These are phyloP conservation scores for Dryas integrifolia DNA, from an alignment of 331 rosid genomes.

Conservation along the genomic window DNA sequence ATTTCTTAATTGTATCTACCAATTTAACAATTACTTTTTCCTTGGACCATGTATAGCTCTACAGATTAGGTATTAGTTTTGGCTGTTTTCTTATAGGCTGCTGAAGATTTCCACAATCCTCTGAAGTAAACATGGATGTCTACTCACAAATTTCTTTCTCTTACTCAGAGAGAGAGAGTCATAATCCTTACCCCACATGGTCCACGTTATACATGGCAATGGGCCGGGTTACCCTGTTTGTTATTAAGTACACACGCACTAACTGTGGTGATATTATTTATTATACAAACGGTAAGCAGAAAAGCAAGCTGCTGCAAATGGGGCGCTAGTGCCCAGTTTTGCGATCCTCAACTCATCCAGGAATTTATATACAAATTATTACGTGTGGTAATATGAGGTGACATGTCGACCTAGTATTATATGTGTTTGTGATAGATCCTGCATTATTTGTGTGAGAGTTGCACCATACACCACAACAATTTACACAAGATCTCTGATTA, in stretches of 20 bases:
- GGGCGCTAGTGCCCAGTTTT: background rate
- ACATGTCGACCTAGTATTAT: too few species aligned
- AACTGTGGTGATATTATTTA: background rate
- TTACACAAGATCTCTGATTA: too few species aligned
- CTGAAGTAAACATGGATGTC: constrained; percentile 21
- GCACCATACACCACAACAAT: too few species aligned
- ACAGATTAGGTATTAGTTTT: constrained; percentile 32
- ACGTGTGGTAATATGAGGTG: too few species aligned
- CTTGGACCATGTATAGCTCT: constrained; percentile 28
- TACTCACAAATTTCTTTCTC: constrained; percentile 9
- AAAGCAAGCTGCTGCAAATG: background rate
- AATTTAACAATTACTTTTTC: constrained; percentile 16
- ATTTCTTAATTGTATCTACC: constrained; percentile 14
- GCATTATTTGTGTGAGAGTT: too few species aligned
- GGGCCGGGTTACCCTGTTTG: background rate
- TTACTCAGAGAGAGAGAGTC: background rate
- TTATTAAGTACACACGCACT: constrained; percentile 1
- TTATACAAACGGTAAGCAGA: background rate
- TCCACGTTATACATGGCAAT: constrained; percentile 1
- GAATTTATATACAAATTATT: too few species aligned
- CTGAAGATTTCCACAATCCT: constrained; percentile 38
- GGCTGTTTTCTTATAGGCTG: constrained; percentile 27
- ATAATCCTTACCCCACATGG: constrained; percentile 10
- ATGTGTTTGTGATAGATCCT: too few species aligned
- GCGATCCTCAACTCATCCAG: background rate